Conservation (phyloP, 257 asterid genomes). For the Jaltomata sinuosa region DNA sequence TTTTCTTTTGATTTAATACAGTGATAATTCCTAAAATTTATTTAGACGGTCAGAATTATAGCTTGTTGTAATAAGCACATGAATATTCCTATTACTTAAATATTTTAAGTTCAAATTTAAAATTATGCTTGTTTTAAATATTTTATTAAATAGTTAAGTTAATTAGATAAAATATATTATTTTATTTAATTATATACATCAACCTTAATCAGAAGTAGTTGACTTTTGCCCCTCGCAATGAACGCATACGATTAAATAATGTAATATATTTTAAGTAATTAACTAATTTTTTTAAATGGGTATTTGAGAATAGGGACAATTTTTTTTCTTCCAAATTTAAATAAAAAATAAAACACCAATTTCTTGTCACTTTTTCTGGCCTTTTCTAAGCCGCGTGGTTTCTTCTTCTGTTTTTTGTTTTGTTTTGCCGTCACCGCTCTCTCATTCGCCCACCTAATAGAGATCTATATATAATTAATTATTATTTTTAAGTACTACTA, state of each 20-base stretch:
- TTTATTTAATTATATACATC: too few species aligned
- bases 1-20: background rate
- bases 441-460: slow-evolving; percentile 17
- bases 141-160: too few species aligned
- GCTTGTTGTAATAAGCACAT: too few species aligned
- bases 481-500: background rate
- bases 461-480: background rate
- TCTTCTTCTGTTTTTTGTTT: background rate
- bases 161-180: too few species aligned
- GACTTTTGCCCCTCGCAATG: too few species aligned
- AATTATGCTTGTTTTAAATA: too few species aligned
- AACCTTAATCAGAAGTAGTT: too few species aligned
- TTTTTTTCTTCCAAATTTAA: background rate
- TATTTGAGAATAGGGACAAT: background rate
- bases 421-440: slow-evolving; percentile 18
- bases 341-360: background rate
- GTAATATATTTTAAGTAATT: too few species aligned
- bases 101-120: too few species aligned
- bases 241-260: too few species aligned
- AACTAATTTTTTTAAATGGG: background rate
- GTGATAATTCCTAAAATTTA: background rate
- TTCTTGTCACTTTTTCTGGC: background rate
- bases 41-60: background rate
- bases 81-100: too few species aligned
- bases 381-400: slow-evolving; percentile 34